Base-by-base conservation (phyloP, 306 rosid genomes). In the Lablab purpureus region DNA sequence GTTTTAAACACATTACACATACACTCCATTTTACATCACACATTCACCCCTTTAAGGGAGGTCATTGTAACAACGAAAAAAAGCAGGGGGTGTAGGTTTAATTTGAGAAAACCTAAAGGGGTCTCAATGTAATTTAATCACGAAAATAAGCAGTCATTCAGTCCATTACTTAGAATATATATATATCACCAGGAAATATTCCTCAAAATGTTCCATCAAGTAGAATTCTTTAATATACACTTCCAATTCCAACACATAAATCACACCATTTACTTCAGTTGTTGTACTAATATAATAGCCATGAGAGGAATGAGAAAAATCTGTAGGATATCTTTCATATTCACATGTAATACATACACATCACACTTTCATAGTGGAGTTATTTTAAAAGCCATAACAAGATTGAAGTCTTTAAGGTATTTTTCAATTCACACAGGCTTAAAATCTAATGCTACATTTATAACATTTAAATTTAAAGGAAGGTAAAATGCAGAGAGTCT, bases 181-280 rank as follows among this genome's bases (percentile, higher is more conserved):
- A 76, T 49, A 76, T 18, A 82, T 27, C 21, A 68, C 59, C 21
- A 69, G 60, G 37, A 68, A 46, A 27, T 74, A 23, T 66, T 71
- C 76, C 49, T 45, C 79, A 34, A 43, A 37, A 51, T 34, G 55
- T 34, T 46, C 32, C 32, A n/a, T 34, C 21, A 34, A 67, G 23
- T 27, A 59, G 28, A 71, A 71, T 46, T 64, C 60, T 59, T 60
- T 11, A 59, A 46, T 30, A 58, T n/a, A 19, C 71, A 71, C 45
- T 56, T 43, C 12, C 21, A 60, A 13, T 25, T 27, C 66, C 34
- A 73, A 69, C 14, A 67, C 12, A 67, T 32, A n/a, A n/a, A 34
- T 71, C 19, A 71, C 41, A 11, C 75, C 37, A 13, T 56, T 10
- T 43, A 23, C 27, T 56, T 68, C 19, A 67, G 22, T 28, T 50